Base-by-base conservation (phyloP, 768 basidiomycete species). In the Termitomyces eurrhizus region DNA sequence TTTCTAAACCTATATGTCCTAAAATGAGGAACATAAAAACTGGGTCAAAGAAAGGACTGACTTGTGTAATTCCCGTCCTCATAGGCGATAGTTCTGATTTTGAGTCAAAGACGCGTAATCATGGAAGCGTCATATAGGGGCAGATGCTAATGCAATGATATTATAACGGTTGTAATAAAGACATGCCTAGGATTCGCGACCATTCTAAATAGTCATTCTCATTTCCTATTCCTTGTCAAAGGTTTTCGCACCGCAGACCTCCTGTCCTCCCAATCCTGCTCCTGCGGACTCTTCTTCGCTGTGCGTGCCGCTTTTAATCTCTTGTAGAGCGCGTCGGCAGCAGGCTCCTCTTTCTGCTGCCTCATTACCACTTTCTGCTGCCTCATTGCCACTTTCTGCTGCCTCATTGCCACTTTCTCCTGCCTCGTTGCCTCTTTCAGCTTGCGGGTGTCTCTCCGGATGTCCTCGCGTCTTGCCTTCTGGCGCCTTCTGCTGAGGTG, bases 401-500 rank as follows among this genome's bases (percentile, higher is more conserved):
- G 29, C 29, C 29, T 29, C 29, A 29, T 29, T 29, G 29, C 29
- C 29, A 29, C 4, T 29, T 29, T 29, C 29, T 29, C 3, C 29
- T 29, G 29, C 29, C 29, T 29, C 29, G 1, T 29, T 29, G 4
- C 29, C 29, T 29, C 72, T 57, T 70, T 69, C 73, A 81, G 65
- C 72, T 71, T 74, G 60, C 61, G 64, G 21, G 82, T 67, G 42
- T 83, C 80, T 52, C 70, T 70, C 59, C 70, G 66, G 3, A 87
- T 76, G 68, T 82, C 83, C 57, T 62, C 72, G 51, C 72, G 68
- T 59, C 87, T 70, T 26, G 80, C 77, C 16, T 77, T 70, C 61
- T 77, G 78, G 63, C 86, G 72, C 58, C 84, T 75, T 65, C 74
- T 81, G 70, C 79, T 89, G 59, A 89, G 70, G 68, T 88, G 85